Base-by-base conservation (phyloP, 2,329 filamentous ascomycete genomes). In the Scedosporium aurantiacum region DNA sequence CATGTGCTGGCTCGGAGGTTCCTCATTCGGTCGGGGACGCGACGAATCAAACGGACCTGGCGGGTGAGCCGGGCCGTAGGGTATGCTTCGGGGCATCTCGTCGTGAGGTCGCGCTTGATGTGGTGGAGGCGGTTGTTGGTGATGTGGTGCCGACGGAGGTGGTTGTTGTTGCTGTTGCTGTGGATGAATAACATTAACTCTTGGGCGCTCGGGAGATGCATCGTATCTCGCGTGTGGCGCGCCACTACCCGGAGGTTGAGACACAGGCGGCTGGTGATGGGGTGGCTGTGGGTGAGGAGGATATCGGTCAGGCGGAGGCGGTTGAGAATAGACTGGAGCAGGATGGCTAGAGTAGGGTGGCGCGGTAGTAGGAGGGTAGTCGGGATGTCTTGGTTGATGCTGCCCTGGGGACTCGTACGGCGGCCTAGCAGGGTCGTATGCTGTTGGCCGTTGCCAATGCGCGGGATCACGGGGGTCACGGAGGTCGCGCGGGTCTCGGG, bases 11-110 rank as follows among this genome's bases (percentile, higher is more conserved):
- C 57, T 8, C 71, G 70, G 14, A 73, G 72, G 63, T 70, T 78
- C 12, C 77, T 79, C 0, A 77, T 76, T 2, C 72, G 74, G 40
- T 83, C 81, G 43, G 83, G 80, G 23, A 69, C 66, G 23, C 72
- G 73, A 50, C 79, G 73, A 60, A 14, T 60, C 58, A 50, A 60
- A 50, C 6, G 58, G 25, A 7, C 25, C 25, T 8, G 52, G 32
- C 45, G 37, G 23, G 21, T 50, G 18, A 16, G 52, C 14, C 10
- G 52, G 37, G 12, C 54, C 60, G n/a, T 64, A 61, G 2, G 28
- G 43, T n/a, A 52, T 56, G 7, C 55, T 43, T 32, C 61, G 64
- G 10, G 64, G 66, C 60, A 66, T 70, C 60, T 68, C 70, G 59
- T 71, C 73, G 57, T 71, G 74, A 16, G 72, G 73, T 32, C 70